phyloP scores from a whole-genome alignment of 805 yeast species.

The Kodamaea lidongshanica region DNA sequence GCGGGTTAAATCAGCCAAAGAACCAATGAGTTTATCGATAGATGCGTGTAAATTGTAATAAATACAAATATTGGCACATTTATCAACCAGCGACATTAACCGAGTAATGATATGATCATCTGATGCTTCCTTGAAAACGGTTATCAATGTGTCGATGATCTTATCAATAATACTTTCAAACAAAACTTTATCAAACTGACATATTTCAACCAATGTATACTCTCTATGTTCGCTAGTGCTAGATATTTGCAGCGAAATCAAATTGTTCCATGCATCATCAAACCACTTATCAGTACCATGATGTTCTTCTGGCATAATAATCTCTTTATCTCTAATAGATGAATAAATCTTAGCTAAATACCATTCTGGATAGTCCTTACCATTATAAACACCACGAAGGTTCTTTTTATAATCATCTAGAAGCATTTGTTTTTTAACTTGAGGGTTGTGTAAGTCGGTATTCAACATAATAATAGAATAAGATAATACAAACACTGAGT shows the following conservation, averaged over 20 bases:
- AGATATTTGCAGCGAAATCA: constrained; percentile 46
- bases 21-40: constrained; percentile 61
- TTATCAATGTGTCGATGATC: constrained; percentile 65
- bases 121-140: constrained; percentile 78
- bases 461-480: constrained; percentile 92
- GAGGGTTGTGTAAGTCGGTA: constrained; percentile 90
- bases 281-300: constrained; percentile 90
- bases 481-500: constrained; percentile 82
- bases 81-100: constrained; percentile 83
- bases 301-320: constrained; percentile 97
- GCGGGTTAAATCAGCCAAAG: constrained; percentile 64
- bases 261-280: constrained; percentile 76
- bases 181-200: constrained; percentile 65
- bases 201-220: constrained; percentile 19
- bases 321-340: constrained; percentile 79
- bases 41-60: constrained; percentile 50
- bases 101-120: constrained; percentile 87
- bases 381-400: constrained; percentile 71
- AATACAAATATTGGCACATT: constrained; percentile 71
- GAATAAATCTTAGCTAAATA: constrained; percentile 74
- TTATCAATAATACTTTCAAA: constrained; percentile 60
- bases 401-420: constrained; percentile 75
- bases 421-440: constrained; percentile 87
- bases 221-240: constrained; percentile 14
- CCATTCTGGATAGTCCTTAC: constrained; percentile 77